Conservation (phyloP, 2,329 filamentous ascomycete genomes). For the Paraphoma chrysanthemicola region DNA sequence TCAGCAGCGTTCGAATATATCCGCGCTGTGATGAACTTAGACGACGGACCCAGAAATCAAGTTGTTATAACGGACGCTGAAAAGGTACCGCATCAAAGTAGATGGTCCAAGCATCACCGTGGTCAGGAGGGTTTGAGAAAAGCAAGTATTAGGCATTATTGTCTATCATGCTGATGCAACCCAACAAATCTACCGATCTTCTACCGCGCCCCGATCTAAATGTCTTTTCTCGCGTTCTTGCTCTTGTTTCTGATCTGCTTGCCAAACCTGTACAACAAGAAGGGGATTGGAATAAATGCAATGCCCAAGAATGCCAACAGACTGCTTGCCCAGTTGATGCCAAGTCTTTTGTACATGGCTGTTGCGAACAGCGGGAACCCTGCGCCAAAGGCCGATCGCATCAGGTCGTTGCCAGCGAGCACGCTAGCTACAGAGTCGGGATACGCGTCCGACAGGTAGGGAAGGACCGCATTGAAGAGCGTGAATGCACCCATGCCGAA, state of each 20-base stretch:
- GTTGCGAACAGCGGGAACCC: constrained; percentile 50
- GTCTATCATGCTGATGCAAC: neutral
- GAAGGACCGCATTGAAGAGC: constrained; percentile 58
- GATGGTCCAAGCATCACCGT: too few relatives aligned
- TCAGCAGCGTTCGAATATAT: too few relatives aligned
- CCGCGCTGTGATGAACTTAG: too few relatives aligned
- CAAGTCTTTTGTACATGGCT: constrained; percentile 38
- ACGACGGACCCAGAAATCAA: too few relatives aligned
- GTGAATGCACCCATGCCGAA: constrained; percentile 48
- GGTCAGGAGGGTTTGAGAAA: neutral
- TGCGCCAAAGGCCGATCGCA: constrained; percentile 50
- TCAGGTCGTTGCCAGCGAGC: constrained; percentile 55
- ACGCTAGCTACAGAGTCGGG: constrained; percentile 52
- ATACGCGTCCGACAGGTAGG: constrained; percentile 53
- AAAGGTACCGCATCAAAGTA: too few relatives aligned
- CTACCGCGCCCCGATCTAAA: constrained; percentile 22
- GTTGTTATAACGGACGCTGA: too few relatives aligned
- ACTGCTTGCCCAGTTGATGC: constrained; percentile 52
- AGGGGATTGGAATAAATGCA: constrained; percentile 56
- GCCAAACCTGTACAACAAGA: constrained; percentile 52
- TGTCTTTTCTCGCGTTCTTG: constrained; percentile 51
- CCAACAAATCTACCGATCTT: neutral
- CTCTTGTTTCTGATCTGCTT: constrained; percentile 50
- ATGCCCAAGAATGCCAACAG: constrained; percentile 51
- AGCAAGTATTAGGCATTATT: neutral